Base-by-base conservation (phyloP, 164 flowering plant genomes). In the Vitis riparia region DNA sequence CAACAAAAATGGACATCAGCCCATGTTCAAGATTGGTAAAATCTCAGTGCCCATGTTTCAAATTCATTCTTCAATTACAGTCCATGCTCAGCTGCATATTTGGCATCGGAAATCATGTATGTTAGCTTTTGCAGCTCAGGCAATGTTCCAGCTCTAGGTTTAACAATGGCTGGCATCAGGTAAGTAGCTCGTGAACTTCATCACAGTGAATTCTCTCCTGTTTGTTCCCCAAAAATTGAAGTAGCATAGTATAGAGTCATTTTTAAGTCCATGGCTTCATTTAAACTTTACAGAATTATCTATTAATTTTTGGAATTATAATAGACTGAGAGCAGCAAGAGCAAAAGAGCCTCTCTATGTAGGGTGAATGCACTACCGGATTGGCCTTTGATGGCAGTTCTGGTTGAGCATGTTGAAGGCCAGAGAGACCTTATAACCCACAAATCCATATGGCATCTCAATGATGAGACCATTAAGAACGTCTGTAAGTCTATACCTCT, bases 401-500 rank as follows among this genome's bases (percentile, higher is more conserved):
- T 91, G 16, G 91, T 93, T 65, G 85, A 93, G 78, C 91, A 91
- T 50, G 19, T 82, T 56, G 91, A 88, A 70, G 97, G 91, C 12
- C 90, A 88, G 77, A 88, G 91, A 77, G 96, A 90, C 66, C 63
- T 82, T n/a, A 76, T 91, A n/a, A 83, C 83, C 44, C 76, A 87
- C 71, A 93, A 93, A 68, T 78, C 93, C 13, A 76, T 93, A 59
- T 79, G 83, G 92, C 98, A 93, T 81, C 97, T 93, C 55, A 93
- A 82, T 72, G 97, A 93, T 66, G 73, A 78, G n/a, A 64, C 83
- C 69, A 86, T 93, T 32, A 93, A 93, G 90, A 86, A 81, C 10
- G 86, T 93, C 66, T 93, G 98, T 91, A 74, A 88, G 94, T 88
- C 7, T 49, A 59, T 12, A 1, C 51, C 8, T 5, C n/a, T 10